Percentiles rank a stretch among this genome's conserved stretches.
Conservation (phyloP, 305 asterid species). For the Solanum hybrid region DNA sequence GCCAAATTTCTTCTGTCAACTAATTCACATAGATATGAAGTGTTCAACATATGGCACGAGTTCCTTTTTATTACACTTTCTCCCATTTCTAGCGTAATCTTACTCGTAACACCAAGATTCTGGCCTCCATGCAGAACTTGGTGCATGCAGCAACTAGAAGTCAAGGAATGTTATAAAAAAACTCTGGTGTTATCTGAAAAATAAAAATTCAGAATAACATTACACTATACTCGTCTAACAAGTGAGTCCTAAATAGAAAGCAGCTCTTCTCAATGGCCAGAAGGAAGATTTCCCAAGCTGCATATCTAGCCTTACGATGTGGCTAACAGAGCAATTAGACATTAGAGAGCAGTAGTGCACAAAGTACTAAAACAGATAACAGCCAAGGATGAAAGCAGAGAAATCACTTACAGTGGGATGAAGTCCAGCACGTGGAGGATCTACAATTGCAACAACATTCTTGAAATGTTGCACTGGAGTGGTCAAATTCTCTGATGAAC, state of each 20-base stretch:
- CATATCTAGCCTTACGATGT: neutral
- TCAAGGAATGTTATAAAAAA: neutral
- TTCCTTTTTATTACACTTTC: neutral
- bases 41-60: neutral
- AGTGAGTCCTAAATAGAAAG: neutral
- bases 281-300: neutral
- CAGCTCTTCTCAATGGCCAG: neutral
- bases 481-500: conserved; percentile 20
- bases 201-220: neutral
- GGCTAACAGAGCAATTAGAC: neutral
- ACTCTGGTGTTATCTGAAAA: neutral
- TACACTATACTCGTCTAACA: neutral
- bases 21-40: neutral
- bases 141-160: neutral
- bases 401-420: conserved; percentile 85
- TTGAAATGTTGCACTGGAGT: conserved; percentile 36
- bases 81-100: neutral
- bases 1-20: neutral
- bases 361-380: neutral
- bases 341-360: neutral
- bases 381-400: neutral
- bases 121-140: neutral
- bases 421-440: conserved; percentile 98
- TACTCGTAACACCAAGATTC: neutral
- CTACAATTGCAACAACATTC: conserved; percentile 88